These are phyloP conservation scores for Pseudonitzschia multistriata DNA, from an alignment of 108 stramenopile species.

Conservation along the genomic window DNA sequence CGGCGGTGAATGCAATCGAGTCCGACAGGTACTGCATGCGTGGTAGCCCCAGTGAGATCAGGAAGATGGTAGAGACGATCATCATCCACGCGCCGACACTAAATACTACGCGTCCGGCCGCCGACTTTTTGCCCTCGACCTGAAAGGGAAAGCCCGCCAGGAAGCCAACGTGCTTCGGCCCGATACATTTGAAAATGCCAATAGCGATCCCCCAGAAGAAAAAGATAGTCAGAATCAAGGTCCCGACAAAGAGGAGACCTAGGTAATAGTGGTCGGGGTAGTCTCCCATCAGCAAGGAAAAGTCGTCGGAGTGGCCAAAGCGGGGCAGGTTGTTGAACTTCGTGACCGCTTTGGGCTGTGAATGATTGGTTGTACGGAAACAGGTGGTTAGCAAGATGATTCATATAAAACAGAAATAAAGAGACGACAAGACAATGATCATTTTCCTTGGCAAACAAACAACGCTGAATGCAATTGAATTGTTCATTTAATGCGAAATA, in stretches of 20 bases:
- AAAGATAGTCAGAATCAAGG: constrained; percentile 31
- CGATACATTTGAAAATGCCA: constrained; percentile 41
- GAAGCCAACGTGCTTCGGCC: constrained; percentile 37
- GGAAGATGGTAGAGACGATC: constrained; percentile 34
- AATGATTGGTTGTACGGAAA: not conserved
- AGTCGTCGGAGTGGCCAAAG: constrained; percentile 40
- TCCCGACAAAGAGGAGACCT: constrained; percentile 36
- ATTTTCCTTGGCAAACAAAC: too few relatives aligned
- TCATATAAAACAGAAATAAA: not conserved
- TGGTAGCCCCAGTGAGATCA: constrained; percentile 29
- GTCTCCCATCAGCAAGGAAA: constrained; percentile 29
- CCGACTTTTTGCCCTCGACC: constrained; percentile 7
- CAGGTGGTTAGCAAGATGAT: too few relatives aligned
- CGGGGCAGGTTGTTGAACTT: constrained; percentile 27
- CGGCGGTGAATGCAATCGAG: constrained; percentile 27
- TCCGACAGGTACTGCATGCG: constrained; percentile 24
- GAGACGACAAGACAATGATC: not conserved
- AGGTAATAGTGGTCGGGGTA: constrained; percentile 20
- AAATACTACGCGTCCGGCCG: constrained; percentile 13
- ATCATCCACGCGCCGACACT: constrained; percentile 17
- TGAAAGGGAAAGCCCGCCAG: constrained; percentile 37
- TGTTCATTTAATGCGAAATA: too few relatives aligned
- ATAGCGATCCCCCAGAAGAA: constrained; percentile 34
- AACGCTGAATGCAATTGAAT: too few relatives aligned
- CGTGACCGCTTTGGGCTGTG: not conserved